A percentile compares a stretch with the other conserved stretches of the same genome.
These are phyloP conservation scores for Globisporangium heterothallicum DNA, from an alignment of 352 stramenopile species.

Conservation along the genomic window DNA sequence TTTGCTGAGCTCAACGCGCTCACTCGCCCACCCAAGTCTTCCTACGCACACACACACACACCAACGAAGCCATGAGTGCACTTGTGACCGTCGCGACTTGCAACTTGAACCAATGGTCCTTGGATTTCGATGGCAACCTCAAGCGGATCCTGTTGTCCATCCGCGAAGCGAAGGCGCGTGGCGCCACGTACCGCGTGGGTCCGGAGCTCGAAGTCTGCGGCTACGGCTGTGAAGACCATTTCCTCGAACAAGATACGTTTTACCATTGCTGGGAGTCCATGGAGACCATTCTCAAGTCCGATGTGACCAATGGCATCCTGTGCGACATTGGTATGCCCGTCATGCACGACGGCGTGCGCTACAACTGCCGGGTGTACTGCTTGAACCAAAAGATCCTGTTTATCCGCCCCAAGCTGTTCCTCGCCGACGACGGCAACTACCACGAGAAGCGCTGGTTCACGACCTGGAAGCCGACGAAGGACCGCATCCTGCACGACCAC, in stretches of 20 bases:
- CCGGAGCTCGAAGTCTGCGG: constrained; percentile 97
- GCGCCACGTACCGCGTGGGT: constrained; percentile 88
- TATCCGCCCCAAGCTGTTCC: constrained; percentile 92
- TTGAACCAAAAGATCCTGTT: constrained; percentile 89
- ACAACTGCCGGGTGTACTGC: constrained; percentile 97
- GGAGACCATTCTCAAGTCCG: constrained; percentile 68
- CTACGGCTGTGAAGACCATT: constrained; percentile 99
- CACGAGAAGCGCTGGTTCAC: constrained; percentile 93
- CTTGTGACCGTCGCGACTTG: constrained; percentile 96
- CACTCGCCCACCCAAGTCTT: neutral
- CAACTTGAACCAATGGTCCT: constrained; percentile 98
- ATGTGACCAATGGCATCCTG: constrained; percentile 90
- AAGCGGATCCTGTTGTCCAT: constrained; percentile 90
- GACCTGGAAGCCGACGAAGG: constrained; percentile 62
- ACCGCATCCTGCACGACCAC: constrained; percentile 57
- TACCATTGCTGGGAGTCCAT: constrained; percentile 96
- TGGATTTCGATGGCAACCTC: constrained; percentile 97
- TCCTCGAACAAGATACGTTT: constrained; percentile 97
- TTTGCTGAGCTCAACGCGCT: constrained; percentile 1
- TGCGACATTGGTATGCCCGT: constrained; percentile 98
- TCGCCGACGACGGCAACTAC: constrained; percentile 98
- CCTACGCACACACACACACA: neutral
- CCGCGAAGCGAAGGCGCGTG: constrained; percentile 74
- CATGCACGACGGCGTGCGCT: constrained; percentile 91
- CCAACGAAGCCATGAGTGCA: constrained; percentile 47